Evolutionary conservation across 257 asterid genomes (phyloP).

Genomic region (Ajuga chamaepitys): DNA sequence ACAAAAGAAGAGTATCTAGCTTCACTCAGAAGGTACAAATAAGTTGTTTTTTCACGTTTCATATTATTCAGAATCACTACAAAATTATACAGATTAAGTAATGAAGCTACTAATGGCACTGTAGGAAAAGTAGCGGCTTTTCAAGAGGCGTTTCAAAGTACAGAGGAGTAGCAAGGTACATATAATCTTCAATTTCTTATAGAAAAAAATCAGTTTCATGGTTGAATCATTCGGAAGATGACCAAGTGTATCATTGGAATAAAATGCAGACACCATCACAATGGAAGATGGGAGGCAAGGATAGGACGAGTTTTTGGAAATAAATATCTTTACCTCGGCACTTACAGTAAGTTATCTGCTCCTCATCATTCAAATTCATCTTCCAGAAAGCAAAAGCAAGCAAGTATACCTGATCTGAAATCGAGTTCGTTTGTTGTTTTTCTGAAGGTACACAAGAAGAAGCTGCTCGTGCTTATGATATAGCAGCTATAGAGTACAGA

Average conservation of each 20-base stretch:
- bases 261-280: conserved; percentile 55
- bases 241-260: background rate
- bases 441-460: conserved; percentile 52
- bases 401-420: conserved; percentile 25
- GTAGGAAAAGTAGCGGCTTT: conserved; percentile 73
- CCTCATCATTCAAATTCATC: background rate
- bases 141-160: conserved; percentile 84
- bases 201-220: background rate
- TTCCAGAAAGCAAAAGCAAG: background rate
- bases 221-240: background rate
- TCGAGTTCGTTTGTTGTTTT: background rate
- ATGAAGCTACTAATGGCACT: background rate
- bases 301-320: conserved; percentile 59
- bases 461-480: conserved; percentile 65
- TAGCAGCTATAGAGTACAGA: conserved; percentile 57
- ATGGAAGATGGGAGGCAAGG: conserved; percentile 71
- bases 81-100: background rate
- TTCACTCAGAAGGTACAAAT: conserved; percentile 38
- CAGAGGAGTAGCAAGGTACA: conserved; percentile 87
- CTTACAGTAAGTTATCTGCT: conserved; percentile 40
- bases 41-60: background rate
- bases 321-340: conserved; percentile 62
- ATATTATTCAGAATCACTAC: background rate
- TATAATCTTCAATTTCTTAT: background rate
- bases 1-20: conserved; percentile 56